These are phyloP conservation scores for Protoeuglena noctilucae DNA, from an alignment of 139 green algal genomes.

Conservation along the genomic window DNA sequence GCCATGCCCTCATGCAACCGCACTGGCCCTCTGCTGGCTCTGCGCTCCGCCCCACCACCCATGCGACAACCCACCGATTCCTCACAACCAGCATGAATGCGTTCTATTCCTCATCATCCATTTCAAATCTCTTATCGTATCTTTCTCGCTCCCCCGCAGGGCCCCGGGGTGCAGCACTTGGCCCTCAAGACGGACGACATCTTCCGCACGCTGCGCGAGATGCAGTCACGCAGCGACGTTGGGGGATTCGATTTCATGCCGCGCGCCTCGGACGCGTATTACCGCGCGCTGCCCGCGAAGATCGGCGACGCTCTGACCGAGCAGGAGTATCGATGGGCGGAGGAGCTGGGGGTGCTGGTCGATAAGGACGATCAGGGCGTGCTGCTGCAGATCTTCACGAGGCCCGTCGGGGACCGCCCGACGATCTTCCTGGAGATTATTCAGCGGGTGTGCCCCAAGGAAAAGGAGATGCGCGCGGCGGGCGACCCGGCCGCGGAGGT, in stretches of 20 bases:
- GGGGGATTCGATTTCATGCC: constrained; percentile 78
- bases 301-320: constrained; percentile 46
- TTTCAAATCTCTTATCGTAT: no score
- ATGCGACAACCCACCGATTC: no score
- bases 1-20: no score
- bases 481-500: constrained; percentile 15
- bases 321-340: constrained; percentile 40
- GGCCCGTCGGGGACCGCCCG: constrained; percentile 62
- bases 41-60: no score
- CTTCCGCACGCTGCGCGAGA: constrained; percentile 61
- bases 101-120: no score
- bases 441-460: constrained; percentile 67
- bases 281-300: constrained; percentile 37
- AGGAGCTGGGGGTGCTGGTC: constrained; percentile 88
- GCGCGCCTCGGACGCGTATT: constrained; percentile 63
- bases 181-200: constrained; percentile 92
- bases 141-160: no score
- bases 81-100: no score
- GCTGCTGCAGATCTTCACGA: constrained; percentile 84
- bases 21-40: no score
- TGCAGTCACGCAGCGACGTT: constrained; percentile 26
- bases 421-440: constrained; percentile 99
- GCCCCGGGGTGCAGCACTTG: constrained; percentile 89
- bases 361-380: constrained; percentile 88
- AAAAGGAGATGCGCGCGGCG: constrained; percentile 12